These are phyloP conservation scores for Ascochyta pisi DNA, from an alignment of 2,329 filamentous ascomycete genomes.

Conservation along the genomic window DNA sequence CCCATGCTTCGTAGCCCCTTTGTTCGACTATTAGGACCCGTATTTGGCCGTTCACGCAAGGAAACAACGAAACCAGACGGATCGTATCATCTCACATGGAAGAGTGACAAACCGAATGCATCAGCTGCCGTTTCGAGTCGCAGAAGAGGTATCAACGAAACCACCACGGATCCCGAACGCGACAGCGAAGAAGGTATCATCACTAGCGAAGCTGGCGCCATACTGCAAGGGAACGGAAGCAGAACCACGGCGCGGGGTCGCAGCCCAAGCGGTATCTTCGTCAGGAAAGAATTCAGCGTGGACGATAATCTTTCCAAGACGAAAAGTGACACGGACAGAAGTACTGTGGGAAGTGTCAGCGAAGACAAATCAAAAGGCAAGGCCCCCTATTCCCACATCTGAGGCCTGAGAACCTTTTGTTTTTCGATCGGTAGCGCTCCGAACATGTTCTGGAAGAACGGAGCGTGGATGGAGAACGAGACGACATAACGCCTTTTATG, in stretches of 20 bases:
- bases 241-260: constrained; percentile 7
- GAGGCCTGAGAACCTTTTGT: background rate
- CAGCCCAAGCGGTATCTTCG: constrained; percentile 24
- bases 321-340: constrained; percentile 16
- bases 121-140: constrained; percentile 13
- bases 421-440: background rate
- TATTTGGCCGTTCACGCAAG: constrained; percentile 25
- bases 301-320: constrained; percentile 15
- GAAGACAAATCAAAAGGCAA: constrained; percentile 23
- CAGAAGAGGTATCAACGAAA: constrained; percentile 12
- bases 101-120: constrained; percentile 11
- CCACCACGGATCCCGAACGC: constrained; percentile 18
- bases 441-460: background rate
- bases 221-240: background rate
- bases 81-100: constrained; percentile 22
- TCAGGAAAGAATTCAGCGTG: constrained; percentile 31
- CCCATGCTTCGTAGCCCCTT: constrained; percentile 36
- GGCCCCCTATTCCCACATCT: constrained; percentile 24
- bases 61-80: constrained; percentile 6
- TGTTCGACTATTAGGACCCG: constrained; percentile 27
- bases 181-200: constrained; percentile 29
- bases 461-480: background rate
- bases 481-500: background rate
- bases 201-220: background rate
- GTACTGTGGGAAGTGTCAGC: constrained; percentile 16